A percentile compares a stretch with the other conserved stretches of the same genome.
Conservation (phyloP, 805 yeast species). For the Torulaspora indica region DNA sequence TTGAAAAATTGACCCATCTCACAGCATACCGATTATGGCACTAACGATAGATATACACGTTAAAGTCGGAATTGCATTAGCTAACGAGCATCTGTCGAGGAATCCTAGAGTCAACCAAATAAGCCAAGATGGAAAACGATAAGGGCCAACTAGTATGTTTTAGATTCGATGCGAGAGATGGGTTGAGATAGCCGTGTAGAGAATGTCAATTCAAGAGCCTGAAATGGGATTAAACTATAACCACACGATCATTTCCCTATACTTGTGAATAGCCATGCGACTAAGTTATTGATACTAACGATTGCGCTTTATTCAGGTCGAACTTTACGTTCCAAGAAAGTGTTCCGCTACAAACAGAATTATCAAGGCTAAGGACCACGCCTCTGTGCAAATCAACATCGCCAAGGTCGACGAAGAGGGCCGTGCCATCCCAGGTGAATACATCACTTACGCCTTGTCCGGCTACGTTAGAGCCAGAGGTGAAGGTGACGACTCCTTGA, state of each 20-base stretch:
- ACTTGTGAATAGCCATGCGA: background rate
- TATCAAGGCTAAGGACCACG: constrained; percentile 99
- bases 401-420: constrained; percentile 98
- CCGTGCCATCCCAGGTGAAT: constrained; percentile 83
- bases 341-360: constrained; percentile 99
- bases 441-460: constrained; percentile 92
- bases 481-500: constrained; percentile 98
- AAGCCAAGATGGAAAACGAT: constrained; percentile 96
- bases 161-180: background rate
- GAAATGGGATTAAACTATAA: no score
- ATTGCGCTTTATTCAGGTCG: constrained; percentile 57
- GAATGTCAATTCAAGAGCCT: no score
- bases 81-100: background rate
- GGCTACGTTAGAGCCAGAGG: constrained; percentile 99
- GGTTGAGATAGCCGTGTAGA: background rate
- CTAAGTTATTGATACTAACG: constrained; percentile 20
- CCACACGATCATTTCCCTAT: background rate
- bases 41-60: background rate
- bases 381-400: constrained; percentile 97
- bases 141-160: constrained; percentile 96
- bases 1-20: background rate
- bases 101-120: constrained; percentile 23
- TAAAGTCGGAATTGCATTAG: background rate
- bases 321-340: constrained; percentile 99
- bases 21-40: background rate